Percentiles rank a stretch among this genome's conserved stretches.
These are phyloP conservation scores for Endocarpon pusillum DNA, from an alignment of 495 filamentous ascomycete genomes.

Conservation along the genomic window DNA sequence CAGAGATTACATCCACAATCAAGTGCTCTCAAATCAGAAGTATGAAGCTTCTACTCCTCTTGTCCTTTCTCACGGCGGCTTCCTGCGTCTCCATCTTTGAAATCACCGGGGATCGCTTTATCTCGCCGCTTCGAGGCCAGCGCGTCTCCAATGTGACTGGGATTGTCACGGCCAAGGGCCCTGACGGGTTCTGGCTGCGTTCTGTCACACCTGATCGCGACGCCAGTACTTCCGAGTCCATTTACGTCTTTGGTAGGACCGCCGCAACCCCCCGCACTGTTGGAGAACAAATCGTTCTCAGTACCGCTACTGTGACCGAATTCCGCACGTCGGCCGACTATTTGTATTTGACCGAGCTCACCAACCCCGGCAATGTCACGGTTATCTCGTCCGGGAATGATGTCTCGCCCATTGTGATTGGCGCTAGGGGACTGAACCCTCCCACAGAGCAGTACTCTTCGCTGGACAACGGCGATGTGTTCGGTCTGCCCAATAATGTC, in stretches of 20 bases:
- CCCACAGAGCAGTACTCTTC: constrained; percentile 33
- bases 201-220: constrained; percentile 31
- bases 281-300: constrained; percentile 39
- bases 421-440: constrained; percentile 27
- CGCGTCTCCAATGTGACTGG: constrained; percentile 36
- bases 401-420: constrained; percentile 34
- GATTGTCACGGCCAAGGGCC: constrained; percentile 39
- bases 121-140: constrained; percentile 35
- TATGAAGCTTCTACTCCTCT: constrained; percentile 3
- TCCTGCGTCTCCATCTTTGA: constrained; percentile 36
- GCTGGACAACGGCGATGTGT: constrained; percentile 40
- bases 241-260: constrained; percentile 36
- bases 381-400: constrained; percentile 27
- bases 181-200: constrained; percentile 39
- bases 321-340: constrained; percentile 33
- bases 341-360: constrained; percentile 40
- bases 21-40: neutral
- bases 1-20: too few species aligned
- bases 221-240: constrained; percentile 29
- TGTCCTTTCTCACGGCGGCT: constrained; percentile 7
- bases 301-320: constrained; percentile 35
- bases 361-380: constrained; percentile 24
- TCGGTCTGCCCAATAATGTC: constrained; percentile 34
- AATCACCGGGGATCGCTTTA: constrained; percentile 43
- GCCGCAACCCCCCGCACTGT: constrained; percentile 24